These are phyloP conservation scores for Colletotrichum tanaceti DNA, from an alignment of 2,329 filamentous ascomycete genomes.

Conservation along the genomic window DNA sequence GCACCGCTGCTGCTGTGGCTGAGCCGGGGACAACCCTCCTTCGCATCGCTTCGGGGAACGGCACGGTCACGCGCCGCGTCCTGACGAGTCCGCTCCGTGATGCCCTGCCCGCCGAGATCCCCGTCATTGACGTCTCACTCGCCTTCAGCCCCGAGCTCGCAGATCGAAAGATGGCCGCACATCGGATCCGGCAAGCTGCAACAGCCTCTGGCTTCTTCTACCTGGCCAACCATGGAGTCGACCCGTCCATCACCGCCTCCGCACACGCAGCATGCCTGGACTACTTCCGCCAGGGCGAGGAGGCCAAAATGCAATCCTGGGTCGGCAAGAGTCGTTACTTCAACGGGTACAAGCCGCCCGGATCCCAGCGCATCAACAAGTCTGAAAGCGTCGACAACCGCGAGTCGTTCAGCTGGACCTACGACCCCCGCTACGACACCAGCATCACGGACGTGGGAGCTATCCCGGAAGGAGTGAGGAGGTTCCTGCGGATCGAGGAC, in stretches of 20 bases:
- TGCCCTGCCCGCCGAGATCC: slow-evolving; percentile 58
- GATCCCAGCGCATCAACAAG: slow-evolving; percentile 60
- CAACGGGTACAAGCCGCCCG: slow-evolving; percentile 60
- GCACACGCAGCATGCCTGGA: slow-evolving; percentile 51
- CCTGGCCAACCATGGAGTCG: slow-evolving; percentile 62
- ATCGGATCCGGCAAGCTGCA: slow-evolving; percentile 57
- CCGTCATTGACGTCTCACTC: slow-evolving; percentile 62
- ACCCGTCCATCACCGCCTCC: slow-evolving; percentile 45
- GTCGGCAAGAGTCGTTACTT: slow-evolving; percentile 54
- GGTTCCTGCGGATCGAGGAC: slow-evolving; percentile 59
- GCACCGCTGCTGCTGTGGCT: background rate
- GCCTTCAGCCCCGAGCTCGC: slow-evolving; percentile 52
- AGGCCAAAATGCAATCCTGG: slow-evolving; percentile 55
- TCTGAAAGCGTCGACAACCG: slow-evolving; percentile 62
- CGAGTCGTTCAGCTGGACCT: slow-evolving; percentile 64
- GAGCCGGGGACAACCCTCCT: slow-evolving; percentile 46
- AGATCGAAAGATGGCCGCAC: slow-evolving; percentile 54
- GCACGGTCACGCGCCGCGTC: slow-evolving; percentile 52
- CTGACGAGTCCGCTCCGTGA: slow-evolving; percentile 52
- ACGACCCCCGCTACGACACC: slow-evolving; percentile 65
- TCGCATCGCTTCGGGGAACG: slow-evolving; percentile 52
- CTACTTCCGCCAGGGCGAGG: slow-evolving; percentile 62
- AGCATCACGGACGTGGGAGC: slow-evolving; percentile 53
- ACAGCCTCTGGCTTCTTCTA: slow-evolving; percentile 68
- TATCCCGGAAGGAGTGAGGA: slow-evolving; percentile 57